Percentiles rank a stretch among this genome's conserved stretches.
phyloP scores from a whole-genome alignment of 139 green algal species.

The Parachlorella kessleri region DNA sequence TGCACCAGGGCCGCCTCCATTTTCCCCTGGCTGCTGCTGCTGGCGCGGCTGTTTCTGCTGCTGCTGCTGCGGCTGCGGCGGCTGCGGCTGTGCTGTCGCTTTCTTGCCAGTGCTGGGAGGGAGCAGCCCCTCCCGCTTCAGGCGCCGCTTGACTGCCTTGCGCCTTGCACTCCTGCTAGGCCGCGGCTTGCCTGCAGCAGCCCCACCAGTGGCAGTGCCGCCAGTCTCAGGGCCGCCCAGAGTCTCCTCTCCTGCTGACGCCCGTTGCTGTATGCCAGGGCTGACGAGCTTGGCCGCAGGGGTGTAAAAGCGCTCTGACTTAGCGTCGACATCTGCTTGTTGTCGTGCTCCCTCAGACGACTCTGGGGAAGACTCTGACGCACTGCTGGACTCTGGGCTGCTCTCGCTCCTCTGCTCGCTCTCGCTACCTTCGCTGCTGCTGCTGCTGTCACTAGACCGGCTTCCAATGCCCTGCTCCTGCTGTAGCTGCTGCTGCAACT shows the following conservation, averaged over 20 bases:
- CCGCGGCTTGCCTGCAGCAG: neutral
- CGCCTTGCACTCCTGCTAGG: slow-evolving; percentile 34
- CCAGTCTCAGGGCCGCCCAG: neutral
- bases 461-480: too few species aligned
- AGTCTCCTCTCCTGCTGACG: too few species aligned
- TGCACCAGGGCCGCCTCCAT: neutral
- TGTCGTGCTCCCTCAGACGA: too few species aligned
- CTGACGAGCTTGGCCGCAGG: neutral
- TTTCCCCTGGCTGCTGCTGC: neutral
- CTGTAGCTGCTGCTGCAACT: too few species aligned
- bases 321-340: too few species aligned
- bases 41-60: neutral
- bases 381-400: too few species aligned
- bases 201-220: too few species aligned
- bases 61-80: neutral
- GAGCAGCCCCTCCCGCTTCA: slow-evolving; percentile 17
- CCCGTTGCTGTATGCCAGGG: too few species aligned
- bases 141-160: slow-evolving; percentile 34
- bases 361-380: too few species aligned
- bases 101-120: neutral
- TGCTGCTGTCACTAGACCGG: too few species aligned
- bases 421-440: too few species aligned
- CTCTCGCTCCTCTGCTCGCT: too few species aligned
- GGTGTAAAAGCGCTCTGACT: neutral
- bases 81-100: neutral